Conservation (phyloP, 306 rosid genomes). For the Prunus davidiana region DNA sequence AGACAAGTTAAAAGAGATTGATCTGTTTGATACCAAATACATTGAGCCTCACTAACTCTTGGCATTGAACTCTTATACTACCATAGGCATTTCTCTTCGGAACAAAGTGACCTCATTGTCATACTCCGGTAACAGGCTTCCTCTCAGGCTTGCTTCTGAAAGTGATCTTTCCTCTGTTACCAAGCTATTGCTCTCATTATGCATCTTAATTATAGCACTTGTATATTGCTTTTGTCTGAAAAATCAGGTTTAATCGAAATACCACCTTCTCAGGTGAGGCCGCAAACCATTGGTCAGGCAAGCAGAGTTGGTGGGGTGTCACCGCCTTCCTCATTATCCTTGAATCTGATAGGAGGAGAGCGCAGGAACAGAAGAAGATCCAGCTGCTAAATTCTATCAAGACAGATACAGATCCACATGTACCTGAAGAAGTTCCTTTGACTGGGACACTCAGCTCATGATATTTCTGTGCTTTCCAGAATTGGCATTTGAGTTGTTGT, state of each 20-base stretch:
- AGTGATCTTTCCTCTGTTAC: background rate
- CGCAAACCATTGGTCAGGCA: conserved; percentile 85
- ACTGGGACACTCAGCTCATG: conserved; percentile 54
- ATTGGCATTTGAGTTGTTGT: background rate
- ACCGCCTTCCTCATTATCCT: conserved; percentile 87
- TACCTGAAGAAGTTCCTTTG: conserved; percentile 40
- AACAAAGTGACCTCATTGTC: background rate
- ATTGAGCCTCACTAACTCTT: background rate
- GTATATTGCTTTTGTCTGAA: background rate
- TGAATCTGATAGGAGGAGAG: conserved; percentile 68
- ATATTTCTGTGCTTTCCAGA: conserved; percentile 1
- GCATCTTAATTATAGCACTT: background rate
- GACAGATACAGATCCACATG: conserved; percentile 33
- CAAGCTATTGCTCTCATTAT: background rate
- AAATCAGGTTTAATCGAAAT: background rate
- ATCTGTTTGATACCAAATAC: background rate
- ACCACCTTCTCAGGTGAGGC: conserved; percentile 45
- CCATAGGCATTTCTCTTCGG: too few relatives aligned
- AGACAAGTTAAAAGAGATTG: background rate
- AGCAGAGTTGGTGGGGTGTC: conserved; percentile 95
- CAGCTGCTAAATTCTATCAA: conserved; percentile 48
- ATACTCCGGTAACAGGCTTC: background rate
- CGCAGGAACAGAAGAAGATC: conserved; percentile 55
- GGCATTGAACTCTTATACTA: background rate
- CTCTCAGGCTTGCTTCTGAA: background rate